Percentiles rank a stretch among this genome's conserved stretches.
Conservation (phyloP, 169 alveolate genomes). For the Cryptosporidium sp. region DNA sequence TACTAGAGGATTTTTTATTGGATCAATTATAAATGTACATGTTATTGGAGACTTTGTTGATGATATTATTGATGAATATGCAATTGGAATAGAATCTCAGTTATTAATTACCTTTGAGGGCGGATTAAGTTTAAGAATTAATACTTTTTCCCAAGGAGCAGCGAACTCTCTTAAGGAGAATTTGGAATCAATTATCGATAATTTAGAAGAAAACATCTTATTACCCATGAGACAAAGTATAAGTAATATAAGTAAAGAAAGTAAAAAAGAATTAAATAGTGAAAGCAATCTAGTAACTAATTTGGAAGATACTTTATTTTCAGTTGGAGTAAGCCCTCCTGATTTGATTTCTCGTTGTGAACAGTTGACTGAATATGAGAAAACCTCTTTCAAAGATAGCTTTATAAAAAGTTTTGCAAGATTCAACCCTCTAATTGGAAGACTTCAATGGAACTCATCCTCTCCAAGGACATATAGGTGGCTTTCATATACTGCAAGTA, state of each 20-base stretch:
- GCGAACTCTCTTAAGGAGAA: constrained; percentile 51
- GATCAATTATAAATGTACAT: constrained; percentile 34
- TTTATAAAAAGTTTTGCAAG: constrained; percentile 39
- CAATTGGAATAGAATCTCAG: constrained; percentile 41
- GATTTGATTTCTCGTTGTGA: constrained; percentile 52
- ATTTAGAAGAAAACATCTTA: constrained; percentile 48
- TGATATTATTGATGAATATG: constrained; percentile 57
- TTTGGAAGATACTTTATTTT: constrained; percentile 19
- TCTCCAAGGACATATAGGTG: constrained; percentile 69
- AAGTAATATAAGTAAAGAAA: neutral
- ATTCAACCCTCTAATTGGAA: constrained; percentile 48
- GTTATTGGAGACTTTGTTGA: constrained; percentile 37
- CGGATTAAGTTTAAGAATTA: constrained; percentile 40
- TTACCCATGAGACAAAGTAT: constrained; percentile 31
- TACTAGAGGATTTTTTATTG: constrained; percentile 69
- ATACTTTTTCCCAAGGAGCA: constrained; percentile 56
- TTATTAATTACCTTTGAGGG: constrained; percentile 67
- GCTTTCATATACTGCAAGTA: constrained; percentile 67
- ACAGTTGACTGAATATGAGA: constrained; percentile 38
- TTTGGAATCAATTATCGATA: constrained; percentile 34
- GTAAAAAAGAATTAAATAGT: neutral
- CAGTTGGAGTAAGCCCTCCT: constrained; percentile 64
- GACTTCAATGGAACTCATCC: constrained; percentile 62
- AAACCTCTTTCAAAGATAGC: constrained; percentile 18
- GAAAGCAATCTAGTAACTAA: neutral